These are phyloP conservation scores for Penicillium bialowiezense DNA, from an alignment of 495 filamentous ascomycete genomes.

Conservation along the genomic window DNA sequence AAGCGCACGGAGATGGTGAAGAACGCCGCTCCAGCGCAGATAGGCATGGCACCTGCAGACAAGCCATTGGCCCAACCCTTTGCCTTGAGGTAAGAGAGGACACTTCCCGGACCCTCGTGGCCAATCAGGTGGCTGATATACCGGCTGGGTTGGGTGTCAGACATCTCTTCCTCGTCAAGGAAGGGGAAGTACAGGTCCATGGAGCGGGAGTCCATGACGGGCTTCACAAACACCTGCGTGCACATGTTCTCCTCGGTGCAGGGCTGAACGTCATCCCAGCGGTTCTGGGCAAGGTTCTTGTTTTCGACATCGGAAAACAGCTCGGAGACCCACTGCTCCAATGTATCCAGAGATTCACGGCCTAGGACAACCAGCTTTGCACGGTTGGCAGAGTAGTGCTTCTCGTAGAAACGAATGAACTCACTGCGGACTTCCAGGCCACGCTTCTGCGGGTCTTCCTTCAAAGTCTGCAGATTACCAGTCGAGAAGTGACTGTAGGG, in stretches of 20 bases:
- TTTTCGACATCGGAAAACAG: constrained; percentile 81
- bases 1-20: constrained; percentile 79
- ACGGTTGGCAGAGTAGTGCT: constrained; percentile 89
- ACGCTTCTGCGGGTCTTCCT: constrained; percentile 74
- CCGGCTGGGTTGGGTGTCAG: constrained; percentile 78
- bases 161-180: constrained; percentile 81
- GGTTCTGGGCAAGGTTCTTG: constrained; percentile 76
- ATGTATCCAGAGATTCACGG: constrained; percentile 79
- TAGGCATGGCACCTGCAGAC: constrained; percentile 68
- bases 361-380: constrained; percentile 96
- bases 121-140: constrained; percentile 94
- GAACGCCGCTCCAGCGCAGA: constrained; percentile 81
- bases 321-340: constrained; percentile 86
- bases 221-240: constrained; percentile 88
- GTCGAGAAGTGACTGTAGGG: constrained; percentile 97
- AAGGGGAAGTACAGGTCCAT: constrained; percentile 88
- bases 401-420: constrained; percentile 90
- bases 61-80: constrained; percentile 95
- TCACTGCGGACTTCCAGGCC: constrained; percentile 88
- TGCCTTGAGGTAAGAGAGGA: constrained; percentile 89
- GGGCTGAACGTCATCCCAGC: constrained; percentile 74
- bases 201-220: constrained; percentile 87
- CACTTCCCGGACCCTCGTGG: constrained; percentile 95
- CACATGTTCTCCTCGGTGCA: constrained; percentile 66
- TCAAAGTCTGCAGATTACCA: constrained; percentile 85